Base-by-base conservation (phyloP, 176 grass and related monocot species). In the Zea luxurians region DNA sequence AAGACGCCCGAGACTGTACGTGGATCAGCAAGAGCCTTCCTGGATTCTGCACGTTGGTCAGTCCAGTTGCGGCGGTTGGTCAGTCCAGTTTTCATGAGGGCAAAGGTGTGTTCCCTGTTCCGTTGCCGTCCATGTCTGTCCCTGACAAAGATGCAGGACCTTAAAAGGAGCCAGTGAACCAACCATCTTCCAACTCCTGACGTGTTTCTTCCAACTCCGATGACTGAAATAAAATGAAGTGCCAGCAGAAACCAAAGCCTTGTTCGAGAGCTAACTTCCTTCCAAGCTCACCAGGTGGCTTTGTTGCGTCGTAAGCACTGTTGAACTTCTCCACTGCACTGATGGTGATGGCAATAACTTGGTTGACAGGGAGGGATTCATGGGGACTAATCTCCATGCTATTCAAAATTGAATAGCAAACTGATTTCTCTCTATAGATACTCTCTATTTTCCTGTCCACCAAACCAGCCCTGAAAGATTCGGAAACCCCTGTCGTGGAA, bases 91-190 rank as follows among this genome's bases (percentile, higher is more conserved):
- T 27, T 27, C 27, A 27, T 27, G 27, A 27, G 27, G 27, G 27
- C 27, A 27, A 10, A 20, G 5, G 27, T 2, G 36, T 6, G 27
- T 27, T 40, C 37, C n/a, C 13, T 59, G 15, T 74, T 11, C 8
- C 20, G 21, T 35, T 9, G 37, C 58, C 37, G 16, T 43, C 36
- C 50, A 54, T 74, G 13, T 58, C 4, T 74, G 13, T 58, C 4
- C 16, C 4, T 74, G 53, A 74, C 37, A 60, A 44, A 74, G 71
- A 74, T 44, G 17, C 40, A 21, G 16, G 55, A 21, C 55, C 55
- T 21, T 59, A 59, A 59, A 59, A 59, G 8, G n/a, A 6, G 1
- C 21, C 55, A 59, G 55, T 59, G n/a, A 21, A 59, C 55, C n/a
- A 59, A 21, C 55, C n/a, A 58, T 58, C n/a, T 18, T 27, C 27